Conservation (phyloP, 225 moss, liverwort and hornwort species). For the Physcomitrium patens region DNA sequence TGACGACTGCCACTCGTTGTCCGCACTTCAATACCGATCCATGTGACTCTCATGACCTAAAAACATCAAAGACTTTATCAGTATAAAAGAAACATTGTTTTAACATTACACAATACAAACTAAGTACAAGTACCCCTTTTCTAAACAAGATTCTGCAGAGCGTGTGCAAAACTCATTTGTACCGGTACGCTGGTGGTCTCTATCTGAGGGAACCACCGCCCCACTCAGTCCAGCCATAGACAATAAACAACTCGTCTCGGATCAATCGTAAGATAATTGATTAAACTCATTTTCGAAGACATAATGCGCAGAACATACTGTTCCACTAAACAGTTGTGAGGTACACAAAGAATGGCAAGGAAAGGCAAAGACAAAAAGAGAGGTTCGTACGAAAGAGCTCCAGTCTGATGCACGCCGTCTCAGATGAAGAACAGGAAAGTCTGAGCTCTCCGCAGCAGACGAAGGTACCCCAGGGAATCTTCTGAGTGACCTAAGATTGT, state of each 20-base stretch:
- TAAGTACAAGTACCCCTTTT: neutral
- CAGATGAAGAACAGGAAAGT: slow-evolving; percentile 83
- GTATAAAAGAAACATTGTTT: neutral
- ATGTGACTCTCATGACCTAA: slow-evolving; percentile 69
- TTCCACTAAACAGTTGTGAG: neutral
- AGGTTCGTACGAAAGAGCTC: slow-evolving; percentile 66
- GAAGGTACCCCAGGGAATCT: slow-evolving; percentile 54
- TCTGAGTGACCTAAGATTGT: slow-evolving; percentile 60
- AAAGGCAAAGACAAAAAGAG: neutral
- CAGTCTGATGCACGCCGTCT: slow-evolving; percentile 80
- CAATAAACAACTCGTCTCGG: neutral
- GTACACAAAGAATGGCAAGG: neutral
- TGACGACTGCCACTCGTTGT: slow-evolving; percentile 69
- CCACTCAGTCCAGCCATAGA: neutral
- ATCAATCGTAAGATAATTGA: slow-evolving; percentile 5
- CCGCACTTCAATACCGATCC: slow-evolving; percentile 79
- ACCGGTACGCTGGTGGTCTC: neutral
- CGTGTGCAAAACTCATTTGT: neutral
- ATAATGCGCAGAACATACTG: neutral
- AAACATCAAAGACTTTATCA: slow-evolving; percentile 14
- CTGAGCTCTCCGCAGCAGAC: slow-evolving; percentile 53
- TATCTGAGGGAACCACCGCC: neutral
- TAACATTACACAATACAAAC: neutral
- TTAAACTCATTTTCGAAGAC: slow-evolving; percentile 9
- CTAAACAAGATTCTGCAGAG: slow-evolving; percentile 7